phyloP scores from a whole-genome alignment of 345 rosid species.

The Hevea brasiliensis region DNA sequence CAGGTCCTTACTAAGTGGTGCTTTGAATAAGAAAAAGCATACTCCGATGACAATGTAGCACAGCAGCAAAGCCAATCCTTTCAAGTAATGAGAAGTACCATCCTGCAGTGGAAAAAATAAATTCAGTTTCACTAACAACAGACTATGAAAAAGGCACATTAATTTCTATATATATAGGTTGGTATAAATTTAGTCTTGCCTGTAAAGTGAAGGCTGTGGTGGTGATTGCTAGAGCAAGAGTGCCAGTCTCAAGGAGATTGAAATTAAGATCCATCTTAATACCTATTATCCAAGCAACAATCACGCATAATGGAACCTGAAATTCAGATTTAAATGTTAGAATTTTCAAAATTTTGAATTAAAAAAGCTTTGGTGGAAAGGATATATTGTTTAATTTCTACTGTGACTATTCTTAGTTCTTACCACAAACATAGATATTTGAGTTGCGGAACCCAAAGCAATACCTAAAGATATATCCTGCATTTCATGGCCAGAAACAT shows the following conservation, averaged over 20 bases:
- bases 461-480: slow-evolving; percentile 88
- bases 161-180: not conserved
- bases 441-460: slow-evolving; percentile 89
- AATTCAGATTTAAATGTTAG: not conserved
- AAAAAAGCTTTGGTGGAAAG: too few relatives aligned
- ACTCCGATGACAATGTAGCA: slow-evolving; percentile 75
- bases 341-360: not conserved
- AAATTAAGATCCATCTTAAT: slow-evolving; percentile 80
- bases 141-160: not conserved
- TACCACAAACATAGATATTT: slow-evolving; percentile 82
- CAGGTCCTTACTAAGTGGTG: slow-evolving; percentile 46
- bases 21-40: slow-evolving; percentile 62
- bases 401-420: slow-evolving; percentile 13
- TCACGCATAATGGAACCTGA: slow-evolving; percentile 70
- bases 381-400: too few relatives aligned
- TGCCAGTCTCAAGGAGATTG: slow-evolving; percentile 76
- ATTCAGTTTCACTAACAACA: too few relatives aligned
- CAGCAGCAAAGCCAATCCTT: slow-evolving; percentile 66
- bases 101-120: slow-evolving; percentile 44
- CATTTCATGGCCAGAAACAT: slow-evolving; percentile 7
- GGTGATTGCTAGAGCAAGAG: slow-evolving; percentile 65
- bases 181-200: slow-evolving; percentile 41
- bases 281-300: slow-evolving; percentile 76
- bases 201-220: slow-evolving; percentile 77
- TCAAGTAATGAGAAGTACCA: slow-evolving; percentile 91